Evolutionary conservation across 345 rosid genomes (phyloP).

Genomic region (Lagerstroemia speciosa): DNA sequence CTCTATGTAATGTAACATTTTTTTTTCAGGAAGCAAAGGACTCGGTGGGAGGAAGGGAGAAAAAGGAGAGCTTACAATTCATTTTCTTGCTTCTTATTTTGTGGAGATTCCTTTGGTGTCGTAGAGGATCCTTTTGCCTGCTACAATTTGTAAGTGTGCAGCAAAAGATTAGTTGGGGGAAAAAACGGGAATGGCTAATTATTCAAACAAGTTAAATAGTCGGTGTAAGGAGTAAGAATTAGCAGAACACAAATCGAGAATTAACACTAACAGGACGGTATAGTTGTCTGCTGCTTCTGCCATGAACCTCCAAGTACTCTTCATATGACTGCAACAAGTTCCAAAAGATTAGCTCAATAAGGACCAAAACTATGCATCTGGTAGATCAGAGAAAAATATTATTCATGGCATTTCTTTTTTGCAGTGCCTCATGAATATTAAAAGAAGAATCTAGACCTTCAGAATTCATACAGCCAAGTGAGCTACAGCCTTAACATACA

Average conservation of each 20-base stretch:
- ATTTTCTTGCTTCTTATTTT: constrained; percentile 36
- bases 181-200: not conserved
- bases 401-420: constrained; percentile 5
- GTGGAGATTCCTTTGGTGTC: constrained; percentile 36
- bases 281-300: constrained; percentile 56
- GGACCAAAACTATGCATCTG: not conserved
- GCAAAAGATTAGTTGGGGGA: not conserved
- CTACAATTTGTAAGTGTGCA: constrained; percentile 4
- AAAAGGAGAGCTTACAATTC: constrained; percentile 37
- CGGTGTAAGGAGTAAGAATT: not conserved
- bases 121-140: constrained; percentile 44
- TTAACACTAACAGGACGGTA: constrained; percentile 58
- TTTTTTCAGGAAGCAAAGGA: too few relatives aligned
- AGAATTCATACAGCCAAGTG: not conserved
- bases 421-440: constrained; percentile 12
- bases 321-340: constrained; percentile 74
- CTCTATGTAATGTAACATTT: not conserved
- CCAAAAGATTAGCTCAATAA: constrained; percentile 14
- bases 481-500: too few relatives aligned
- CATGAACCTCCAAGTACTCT: constrained; percentile 77
- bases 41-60: not conserved
- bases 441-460: not conserved
- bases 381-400: not conserved
- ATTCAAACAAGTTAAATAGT: not conserved
- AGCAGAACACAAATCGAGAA: not conserved